Base-by-base conservation (phyloP, 2,329 filamentous ascomycete species). In the Aspergillus ibericus region DNA sequence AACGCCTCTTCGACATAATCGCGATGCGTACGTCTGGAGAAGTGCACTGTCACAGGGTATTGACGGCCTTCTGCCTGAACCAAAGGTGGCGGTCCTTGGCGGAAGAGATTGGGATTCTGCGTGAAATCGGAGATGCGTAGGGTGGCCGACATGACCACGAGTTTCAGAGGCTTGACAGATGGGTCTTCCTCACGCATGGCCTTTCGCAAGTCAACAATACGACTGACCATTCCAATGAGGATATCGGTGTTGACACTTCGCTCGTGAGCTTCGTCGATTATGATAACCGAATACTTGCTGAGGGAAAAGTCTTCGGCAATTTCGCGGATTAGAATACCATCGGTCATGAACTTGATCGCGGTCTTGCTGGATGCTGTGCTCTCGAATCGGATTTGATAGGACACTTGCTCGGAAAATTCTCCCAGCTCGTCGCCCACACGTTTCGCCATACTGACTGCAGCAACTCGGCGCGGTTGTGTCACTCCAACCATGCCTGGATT, bases 71-170 rank as follows among this genome's bases (percentile, higher is more conserved):
- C 93, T 0, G 93, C 90, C 72, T 96, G 87, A 1, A 99, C 82
- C 1, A 98, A 84, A 0, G 93, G 93, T 0, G 95, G 95, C 2
- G 90, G 83, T 0, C 80, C 80, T 44, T 80, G 82, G 4, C 87
- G 80, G 75, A 99, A 99, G 0, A 99, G 81, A 15, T 83, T 87
- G 8, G 85, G 79, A 69, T 99, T 98, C 70, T 92, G 85, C 0
- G 91, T 92, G 66, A 99, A 90, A 70, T 98, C 93, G 12, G 92
- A 90, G 47, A 98, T 91, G 59, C 92, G 84, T 34, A 99, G 81
- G 2, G 95, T 99, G 44, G 95, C 95, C 59, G 93, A 98, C 96
- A 99, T 99, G 77, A 99, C 96, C 59, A 99, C 86, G 8, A 99
- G 83, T 76, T 98, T 99, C 53, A 99, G 77, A 0, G 93, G 92